Conservation (phyloP, 129 eudicot species). For the Centrapalus pauciflorus region DNA sequence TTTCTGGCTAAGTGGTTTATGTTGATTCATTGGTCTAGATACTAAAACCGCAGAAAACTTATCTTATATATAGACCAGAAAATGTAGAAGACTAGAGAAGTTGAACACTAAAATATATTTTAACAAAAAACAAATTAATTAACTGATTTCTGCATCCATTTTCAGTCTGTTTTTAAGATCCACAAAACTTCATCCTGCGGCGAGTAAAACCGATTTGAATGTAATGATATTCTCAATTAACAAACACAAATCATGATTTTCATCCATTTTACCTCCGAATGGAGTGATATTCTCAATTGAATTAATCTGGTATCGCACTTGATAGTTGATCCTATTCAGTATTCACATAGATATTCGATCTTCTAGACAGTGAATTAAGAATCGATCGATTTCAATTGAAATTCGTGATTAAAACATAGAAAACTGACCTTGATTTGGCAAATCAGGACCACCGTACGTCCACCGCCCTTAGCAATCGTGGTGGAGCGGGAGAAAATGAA, state of each 20-base stretch:
- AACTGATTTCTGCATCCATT: background rate
- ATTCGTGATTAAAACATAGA: background rate
- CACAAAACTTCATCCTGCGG: too few relatives aligned
- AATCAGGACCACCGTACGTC: background rate
- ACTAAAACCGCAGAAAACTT: too few relatives aligned
- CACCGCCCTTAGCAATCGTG: background rate
- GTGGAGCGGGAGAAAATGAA: background rate
- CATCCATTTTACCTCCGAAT: background rate
- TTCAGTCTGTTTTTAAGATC: background rate
- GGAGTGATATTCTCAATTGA: background rate
- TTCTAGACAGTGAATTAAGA: background rate
- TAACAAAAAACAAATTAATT: too few relatives aligned
- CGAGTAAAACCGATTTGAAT: too few relatives aligned
- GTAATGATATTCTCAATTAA: too few relatives aligned
- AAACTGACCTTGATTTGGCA: background rate
- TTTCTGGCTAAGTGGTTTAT: too few relatives aligned
- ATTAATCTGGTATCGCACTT: background rate
- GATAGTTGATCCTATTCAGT: background rate
- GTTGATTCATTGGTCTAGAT: too few relatives aligned
- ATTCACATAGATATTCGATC: background rate
- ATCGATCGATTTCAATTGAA: background rate
- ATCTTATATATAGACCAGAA: too few relatives aligned
- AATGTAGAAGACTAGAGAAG: too few relatives aligned
- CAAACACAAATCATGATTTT: background rate
- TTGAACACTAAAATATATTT: too few relatives aligned